Evolutionary conservation across 2,329 filamentous ascomycete genomes (phyloP).

Genomic region (Whalleya microplaca): DNA sequence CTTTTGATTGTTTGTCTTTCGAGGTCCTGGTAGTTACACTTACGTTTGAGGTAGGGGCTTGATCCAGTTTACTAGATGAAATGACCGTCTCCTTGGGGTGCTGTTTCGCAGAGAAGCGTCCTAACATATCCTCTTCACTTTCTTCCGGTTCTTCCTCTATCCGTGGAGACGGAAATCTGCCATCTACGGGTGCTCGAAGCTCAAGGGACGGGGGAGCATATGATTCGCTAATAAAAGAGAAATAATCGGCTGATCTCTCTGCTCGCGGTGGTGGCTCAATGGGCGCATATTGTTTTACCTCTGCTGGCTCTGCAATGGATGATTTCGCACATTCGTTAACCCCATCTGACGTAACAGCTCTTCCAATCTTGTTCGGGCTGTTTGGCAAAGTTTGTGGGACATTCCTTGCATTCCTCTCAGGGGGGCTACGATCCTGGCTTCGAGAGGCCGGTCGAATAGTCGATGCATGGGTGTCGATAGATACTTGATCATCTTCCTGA

Average conservation of each 20-base stretch:
- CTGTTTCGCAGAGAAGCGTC: conserved; percentile 8
- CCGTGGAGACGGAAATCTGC: conserved; percentile 23
- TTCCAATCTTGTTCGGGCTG: conserved; percentile 18
- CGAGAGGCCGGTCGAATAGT: conserved; percentile 31
- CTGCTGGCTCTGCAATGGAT: conserved; percentile 1
- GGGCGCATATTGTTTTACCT: neutral
- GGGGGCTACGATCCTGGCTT: conserved; percentile 16
- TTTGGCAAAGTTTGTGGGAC: conserved; percentile 18
- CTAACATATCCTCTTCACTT: conserved; percentile 23
- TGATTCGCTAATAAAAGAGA: conserved; percentile 36
- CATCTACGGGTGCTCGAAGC: conserved; percentile 27
- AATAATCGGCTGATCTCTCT: conserved; percentile 35
- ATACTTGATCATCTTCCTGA: conserved; percentile 29
- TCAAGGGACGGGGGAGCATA: conserved; percentile 36
- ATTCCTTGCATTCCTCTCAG: conserved; percentile 13
- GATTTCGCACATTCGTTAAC: conserved; percentile 2
- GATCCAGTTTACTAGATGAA: conserved; percentile 6
- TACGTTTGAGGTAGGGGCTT: conserved; percentile 1
- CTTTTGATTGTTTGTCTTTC: conserved; percentile 24
- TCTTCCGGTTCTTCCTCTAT: conserved; percentile 28
- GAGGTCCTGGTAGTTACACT: conserved; percentile 10
- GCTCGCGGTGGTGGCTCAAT: conserved; percentile 17
- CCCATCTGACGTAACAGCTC: conserved; percentile 15
- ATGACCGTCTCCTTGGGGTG: conserved; percentile 10
- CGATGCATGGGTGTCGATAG: conserved; percentile 30